Base-by-base conservation (phyloP, 2,329 filamentous ascomycete genomes). In the Aspergillus fischeri region DNA sequence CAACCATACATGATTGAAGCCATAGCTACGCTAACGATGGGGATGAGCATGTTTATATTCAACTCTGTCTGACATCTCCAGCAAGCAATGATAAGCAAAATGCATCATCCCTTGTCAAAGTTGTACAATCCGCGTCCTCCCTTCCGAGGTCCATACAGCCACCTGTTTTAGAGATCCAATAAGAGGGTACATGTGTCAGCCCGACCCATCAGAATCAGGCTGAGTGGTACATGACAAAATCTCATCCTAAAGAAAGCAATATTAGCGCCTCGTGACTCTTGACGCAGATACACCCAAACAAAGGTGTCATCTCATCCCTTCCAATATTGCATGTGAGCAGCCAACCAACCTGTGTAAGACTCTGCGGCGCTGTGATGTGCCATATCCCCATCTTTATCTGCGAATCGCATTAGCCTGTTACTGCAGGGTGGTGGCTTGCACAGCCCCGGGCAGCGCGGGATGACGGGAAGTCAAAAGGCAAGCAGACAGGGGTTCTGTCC, bases 331-430 rank as follows among this genome's bases (percentile, higher is more conserved):
- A 35, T 21, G 25, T 27, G 11, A 38, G 25, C 10, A 35, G 42
- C 54, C 3, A 14, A 56, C 54, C 49, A n/a, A 56, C 54, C 49
- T 52, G 49, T 6, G 54, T 52, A 14, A 56, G 42, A 6, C 32
- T 24, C 25, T 32, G 20, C 6, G 54, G 54, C 3, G 48, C 14
- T 14, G 14, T 52, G 24, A 51, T 35, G 20, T 56, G 49, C 17
- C 49, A 52, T n/a, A 56, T 41, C 2, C 54, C 54, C 50, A 45
- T 47, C 14, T 44, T 28, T 24, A 56, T 56, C 54, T 56, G 20
- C 3, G 10, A 4, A n/a, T n/a, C n/a, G 20, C 6, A 42, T 55
- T 27, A 55, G 53, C 35, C 41, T 27, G 48, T n/a, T 27, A 41
- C 32, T 1, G 11, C 5, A 35, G 2, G 28, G 11, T 29, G 11